Conservation (phyloP, 1,139 yeast species). For the Geotrichum aggregatum region DNA sequence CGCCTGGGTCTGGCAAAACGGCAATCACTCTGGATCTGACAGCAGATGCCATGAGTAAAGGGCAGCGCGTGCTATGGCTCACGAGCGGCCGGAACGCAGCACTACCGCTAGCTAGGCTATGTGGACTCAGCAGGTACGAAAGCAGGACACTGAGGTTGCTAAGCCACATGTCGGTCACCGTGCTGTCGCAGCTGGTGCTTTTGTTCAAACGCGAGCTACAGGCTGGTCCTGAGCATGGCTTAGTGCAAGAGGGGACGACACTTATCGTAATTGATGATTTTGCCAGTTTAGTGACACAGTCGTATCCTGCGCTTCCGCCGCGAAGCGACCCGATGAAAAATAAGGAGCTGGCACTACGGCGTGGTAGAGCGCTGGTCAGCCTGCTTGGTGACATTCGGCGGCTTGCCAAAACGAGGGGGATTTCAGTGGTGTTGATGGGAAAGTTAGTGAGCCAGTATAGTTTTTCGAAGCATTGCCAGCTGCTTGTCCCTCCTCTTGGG, state of each 20-base stretch:
- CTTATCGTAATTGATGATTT: slow-evolving; percentile 18
- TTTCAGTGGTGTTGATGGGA: neutral
- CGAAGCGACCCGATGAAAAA: neutral
- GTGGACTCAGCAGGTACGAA: neutral
- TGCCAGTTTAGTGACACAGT: neutral
- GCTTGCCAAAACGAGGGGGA: neutral
- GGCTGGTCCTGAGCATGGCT: neutral
- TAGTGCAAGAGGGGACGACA: slow-evolving; percentile 10
- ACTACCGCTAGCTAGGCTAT: slow-evolving; percentile 9
- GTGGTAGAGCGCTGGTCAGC: slow-evolving; percentile 5
- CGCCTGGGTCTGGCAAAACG: slow-evolving; percentile 18
- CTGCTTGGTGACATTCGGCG: neutral
- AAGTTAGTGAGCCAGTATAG: slow-evolving; percentile 10
- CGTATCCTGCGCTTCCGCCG: slow-evolving; percentile 1
- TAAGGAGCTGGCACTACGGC: slow-evolving; percentile 1
- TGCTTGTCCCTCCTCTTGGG: slow-evolving; percentile 23
- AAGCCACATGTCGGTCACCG: slow-evolving; percentile 12
- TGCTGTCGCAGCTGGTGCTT: slow-evolving; percentile 13
- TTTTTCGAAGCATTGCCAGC: slow-evolving; percentile 9
- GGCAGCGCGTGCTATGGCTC: slow-evolving; percentile 16
- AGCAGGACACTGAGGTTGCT: slow-evolving; percentile 8
- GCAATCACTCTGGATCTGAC: slow-evolving; percentile 16
- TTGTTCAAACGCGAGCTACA: slow-evolving; percentile 1
- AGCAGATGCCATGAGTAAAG: slow-evolving; percentile 11
- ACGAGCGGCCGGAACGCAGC: slow-evolving; percentile 12